phyloP scores from a whole-genome alignment of 441 rosid species.

The Jatropha multifida region DNA sequence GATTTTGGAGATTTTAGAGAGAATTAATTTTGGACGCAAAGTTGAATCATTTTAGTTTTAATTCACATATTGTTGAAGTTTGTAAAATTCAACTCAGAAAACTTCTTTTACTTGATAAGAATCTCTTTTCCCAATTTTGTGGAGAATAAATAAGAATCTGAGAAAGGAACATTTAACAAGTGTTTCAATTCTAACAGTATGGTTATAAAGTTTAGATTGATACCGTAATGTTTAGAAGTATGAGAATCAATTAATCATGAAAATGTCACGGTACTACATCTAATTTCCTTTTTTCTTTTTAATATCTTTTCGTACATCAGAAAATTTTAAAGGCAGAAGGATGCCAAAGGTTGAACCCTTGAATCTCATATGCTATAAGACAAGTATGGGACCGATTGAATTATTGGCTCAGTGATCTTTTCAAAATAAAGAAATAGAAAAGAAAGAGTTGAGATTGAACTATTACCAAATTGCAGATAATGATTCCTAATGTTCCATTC shows the following conservation, averaged over 20 bases:
- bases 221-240: too few relatives aligned
- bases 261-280: neutral
- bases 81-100: neutral
- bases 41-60: too few relatives aligned
- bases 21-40: too few relatives aligned
- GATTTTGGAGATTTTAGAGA: too few relatives aligned
- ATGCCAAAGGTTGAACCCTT: neutral
- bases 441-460: neutral
- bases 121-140: neutral
- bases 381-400: neutral
- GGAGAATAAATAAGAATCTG: neutral
- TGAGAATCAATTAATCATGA: neutral
- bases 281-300: neutral
- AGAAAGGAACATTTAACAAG: neutral
- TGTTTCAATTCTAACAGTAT: neutral
- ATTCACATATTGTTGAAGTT: too few relatives aligned
- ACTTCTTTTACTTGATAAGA: neutral
- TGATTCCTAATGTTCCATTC: conserved; percentile 67
- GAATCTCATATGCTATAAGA: neutral
- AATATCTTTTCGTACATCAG: neutral
- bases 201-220: neutral
- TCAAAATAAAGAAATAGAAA: neutral
- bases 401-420: neutral
- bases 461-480: conserved; percentile 61
- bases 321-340: neutral